Evolutionary conservation across 2,329 filamentous ascomycete species (phyloP).

Genomic region (Ascochyta viciae-villosae): DNA sequence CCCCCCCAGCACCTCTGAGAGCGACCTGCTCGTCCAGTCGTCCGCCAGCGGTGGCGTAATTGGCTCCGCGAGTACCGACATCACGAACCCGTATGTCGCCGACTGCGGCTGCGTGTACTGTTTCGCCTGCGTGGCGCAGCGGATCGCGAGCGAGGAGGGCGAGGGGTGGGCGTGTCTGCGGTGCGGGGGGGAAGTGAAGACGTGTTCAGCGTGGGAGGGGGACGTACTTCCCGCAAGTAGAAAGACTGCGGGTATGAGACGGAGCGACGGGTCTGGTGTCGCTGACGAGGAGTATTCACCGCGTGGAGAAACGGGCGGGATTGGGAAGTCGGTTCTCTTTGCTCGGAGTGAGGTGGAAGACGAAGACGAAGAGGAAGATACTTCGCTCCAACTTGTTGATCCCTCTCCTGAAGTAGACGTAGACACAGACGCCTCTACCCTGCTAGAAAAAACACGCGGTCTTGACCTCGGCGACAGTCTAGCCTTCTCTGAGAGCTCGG

Average conservation of each 20-base stretch:
- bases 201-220: slow-evolving; percentile 90
- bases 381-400: slow-evolving; percentile 29
- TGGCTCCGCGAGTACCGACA: slow-evolving; percentile 87
- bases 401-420: too few relatives aligned
- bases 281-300: too few relatives aligned
- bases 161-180: slow-evolving; percentile 92
- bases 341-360: slow-evolving; percentile 12
- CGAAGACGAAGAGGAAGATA: slow-evolving; percentile 8
- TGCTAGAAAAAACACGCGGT: slow-evolving; percentile 22
- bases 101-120: slow-evolving; percentile 94
- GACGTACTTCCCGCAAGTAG: slow-evolving; percentile 68
- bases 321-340: slow-evolving; percentile 30
- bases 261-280: too few relatives aligned
- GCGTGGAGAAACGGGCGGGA: neutral
- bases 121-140: slow-evolving; percentile 91
- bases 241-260: too few relatives aligned
- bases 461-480: slow-evolving; percentile 40
- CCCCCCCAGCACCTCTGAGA: slow-evolving; percentile 62
- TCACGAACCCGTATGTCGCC: slow-evolving; percentile 95
- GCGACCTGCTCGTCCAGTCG: slow-evolving; percentile 68
- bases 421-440: slow-evolving; percentile 17
- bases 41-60: slow-evolving; percentile 78
- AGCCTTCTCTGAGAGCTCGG: slow-evolving; percentile 41
- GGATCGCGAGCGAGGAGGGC: slow-evolving; percentile 89
- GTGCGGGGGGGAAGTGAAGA: slow-evolving; percentile 82